A percentile compares a stretch with the other conserved stretches of the same genome.
Evolutionary conservation across 805 yeast species (phyloP).

Genomic region (Zygosaccharomyces siamensis): DNA sequence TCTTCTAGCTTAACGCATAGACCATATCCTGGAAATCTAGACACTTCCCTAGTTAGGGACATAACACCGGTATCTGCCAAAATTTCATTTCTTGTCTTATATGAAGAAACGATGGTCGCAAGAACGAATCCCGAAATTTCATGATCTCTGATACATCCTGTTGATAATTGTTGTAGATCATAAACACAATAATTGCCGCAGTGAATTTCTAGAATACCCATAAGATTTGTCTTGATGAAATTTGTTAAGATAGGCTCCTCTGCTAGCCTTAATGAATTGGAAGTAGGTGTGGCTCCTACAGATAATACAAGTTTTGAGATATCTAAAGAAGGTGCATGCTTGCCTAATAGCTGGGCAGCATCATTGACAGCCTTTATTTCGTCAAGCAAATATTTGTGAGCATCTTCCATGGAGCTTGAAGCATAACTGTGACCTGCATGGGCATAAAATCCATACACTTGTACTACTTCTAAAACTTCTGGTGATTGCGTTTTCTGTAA

Average conservation of each 20-base stretch:
- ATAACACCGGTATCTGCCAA: constrained; percentile 70
- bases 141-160: constrained; percentile 47
- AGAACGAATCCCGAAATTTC: constrained; percentile 50
- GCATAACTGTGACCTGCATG: constrained; percentile 77
- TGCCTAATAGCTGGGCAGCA: constrained; percentile 42
- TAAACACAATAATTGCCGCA: constrained; percentile 78
- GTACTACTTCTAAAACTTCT: constrained; percentile 33
- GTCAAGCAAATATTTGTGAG: constrained; percentile 44
- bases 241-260: constrained; percentile 9
- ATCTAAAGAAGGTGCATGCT: constrained; percentile 30
- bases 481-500: constrained; percentile 33
- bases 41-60: constrained; percentile 64
- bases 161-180: constrained; percentile 74
- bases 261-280: constrained; percentile 45
- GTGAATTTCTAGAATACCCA: constrained; percentile 58
- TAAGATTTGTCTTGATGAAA: constrained; percentile 20
- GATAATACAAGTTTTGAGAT: constrained; percentile 46
- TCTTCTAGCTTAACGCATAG: constrained; percentile 16
- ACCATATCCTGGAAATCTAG: constrained; percentile 55
- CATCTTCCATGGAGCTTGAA: constrained; percentile 42
- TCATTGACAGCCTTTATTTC: constrained; percentile 54
- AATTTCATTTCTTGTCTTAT: constrained; percentile 51
- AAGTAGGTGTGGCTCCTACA: constrained; percentile 81
- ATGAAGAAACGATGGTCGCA: constrained; percentile 55
- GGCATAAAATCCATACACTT: constrained; percentile 64